Evolutionary conservation across 2,329 filamentous ascomycete genomes (phyloP), one percentile per base, ranked within the genome.

Genomic region (Epichloe elymi): DNA sequence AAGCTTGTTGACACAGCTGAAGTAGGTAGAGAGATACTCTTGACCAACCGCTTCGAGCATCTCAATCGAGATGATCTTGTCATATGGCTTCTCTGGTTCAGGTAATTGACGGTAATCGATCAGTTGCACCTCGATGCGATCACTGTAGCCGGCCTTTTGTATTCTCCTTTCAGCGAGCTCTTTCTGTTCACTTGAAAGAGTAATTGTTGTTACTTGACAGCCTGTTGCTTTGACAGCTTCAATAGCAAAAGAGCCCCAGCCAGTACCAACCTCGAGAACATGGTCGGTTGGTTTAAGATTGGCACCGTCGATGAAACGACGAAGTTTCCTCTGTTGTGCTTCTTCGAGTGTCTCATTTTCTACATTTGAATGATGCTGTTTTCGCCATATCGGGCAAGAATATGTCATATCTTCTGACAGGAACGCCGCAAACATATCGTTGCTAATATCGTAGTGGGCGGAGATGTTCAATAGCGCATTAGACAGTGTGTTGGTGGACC

Each of bases 381-480:
- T 42, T 11, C 49, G 49, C 82, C 83, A 85, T 47, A 86, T 80
- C 3, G 83, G 78, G 60, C 83, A 86, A 0, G 82, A 86, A 59
- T 86, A 87, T 4, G 83, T 86, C 83, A 88, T 87, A 60, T 87
- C 84, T n/a, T 77, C 72, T 0, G 82, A 85, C 30, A 87, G 70
- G 57, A 87, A 87, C 0, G 83, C 81, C 5, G 82, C 80, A 58
- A 88, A 87, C 80, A 87, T 85, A 52, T 82, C 80, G 60, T 88
- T 88, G 56, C 79, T 82, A 55, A 87, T 85, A 59, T 88, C 84
- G 62, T 88, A 88, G 57, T 88, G 85, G 4, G 83, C 82, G 2
- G 76, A 76, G 49, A 85, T 80, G 60, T 88, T 86, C 42, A 85
- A 69, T 11, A 79, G 72, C 1, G 79, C 71, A 56, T 78, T 79